phyloP scores from a whole-genome alignment of 352 stramenopile species.

The Pythium grandisporangium region DNA sequence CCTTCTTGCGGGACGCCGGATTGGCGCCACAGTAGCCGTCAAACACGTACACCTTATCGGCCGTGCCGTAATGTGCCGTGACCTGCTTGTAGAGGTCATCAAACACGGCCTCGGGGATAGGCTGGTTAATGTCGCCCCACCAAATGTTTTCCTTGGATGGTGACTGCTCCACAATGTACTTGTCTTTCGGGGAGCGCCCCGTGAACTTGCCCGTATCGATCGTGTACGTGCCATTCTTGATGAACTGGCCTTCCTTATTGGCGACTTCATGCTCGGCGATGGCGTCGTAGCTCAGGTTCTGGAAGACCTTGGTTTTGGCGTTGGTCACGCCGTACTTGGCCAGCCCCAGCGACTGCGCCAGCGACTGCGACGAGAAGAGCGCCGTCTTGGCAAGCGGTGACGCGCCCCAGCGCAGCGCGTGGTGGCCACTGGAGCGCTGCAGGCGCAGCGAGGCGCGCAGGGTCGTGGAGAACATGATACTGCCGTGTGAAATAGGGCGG shows the following conservation, averaged over 20 bases:
- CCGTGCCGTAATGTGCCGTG: conserved; percentile 87
- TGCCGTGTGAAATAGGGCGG: too few relatives aligned
- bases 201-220: conserved; percentile 99
- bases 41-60: conserved; percentile 94
- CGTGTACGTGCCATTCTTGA: conserved; percentile 92
- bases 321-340: conserved; percentile 89
- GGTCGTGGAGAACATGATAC: conserved; percentile 52
- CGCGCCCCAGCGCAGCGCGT: conserved; percentile 13
- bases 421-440: conserved; percentile 32
- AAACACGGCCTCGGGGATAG: conserved; percentile 91
- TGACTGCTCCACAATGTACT: conserved; percentile 95
- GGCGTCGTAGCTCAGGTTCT: conserved; percentile 95
- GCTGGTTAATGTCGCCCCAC: conserved; percentile 96
- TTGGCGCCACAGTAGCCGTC: conserved; percentile 94
- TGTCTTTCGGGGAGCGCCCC: conserved; percentile 97
- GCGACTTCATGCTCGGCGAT: conserved; percentile 92
- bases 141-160: conserved; percentile 92
- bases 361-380: conserved; percentile 33
- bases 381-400: conserved; percentile 17
- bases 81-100: conserved; percentile 94
- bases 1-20: conserved; percentile 88
- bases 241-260: conserved; percentile 89
- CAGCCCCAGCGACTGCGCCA: conserved; percentile 48
- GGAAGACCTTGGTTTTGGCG: conserved; percentile 87
- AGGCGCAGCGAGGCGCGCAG: conserved; percentile 45